Evolutionary conservation across 192 early-diverging fungal species (phyloP).

Genomic region (Lunasporangiospora selenospora): DNA sequence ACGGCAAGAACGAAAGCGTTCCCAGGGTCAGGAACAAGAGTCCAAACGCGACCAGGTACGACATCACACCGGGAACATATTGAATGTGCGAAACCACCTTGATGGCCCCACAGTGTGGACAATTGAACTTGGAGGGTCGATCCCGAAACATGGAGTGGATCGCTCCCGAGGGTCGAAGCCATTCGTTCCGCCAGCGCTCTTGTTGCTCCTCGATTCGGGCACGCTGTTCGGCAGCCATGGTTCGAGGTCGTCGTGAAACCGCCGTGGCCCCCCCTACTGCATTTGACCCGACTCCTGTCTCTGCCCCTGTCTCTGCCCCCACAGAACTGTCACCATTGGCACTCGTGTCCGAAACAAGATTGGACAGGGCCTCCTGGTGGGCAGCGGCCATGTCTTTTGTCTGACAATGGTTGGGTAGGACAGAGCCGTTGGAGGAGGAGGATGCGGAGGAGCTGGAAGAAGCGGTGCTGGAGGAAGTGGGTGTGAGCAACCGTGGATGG

Average conservation of each 20-base stretch:
- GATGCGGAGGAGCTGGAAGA: too few species aligned
- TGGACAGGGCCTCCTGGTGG: background rate
- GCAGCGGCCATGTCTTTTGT: background rate
- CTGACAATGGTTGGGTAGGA: background rate
- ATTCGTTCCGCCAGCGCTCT: slow-evolving; percentile 35
- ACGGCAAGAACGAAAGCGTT: slow-evolving; percentile 22
- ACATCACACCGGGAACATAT: slow-evolving; percentile 35
- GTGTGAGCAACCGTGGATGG: too few species aligned
- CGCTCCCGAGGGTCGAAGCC: slow-evolving; percentile 39
- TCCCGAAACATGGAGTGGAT: slow-evolving; percentile 38
- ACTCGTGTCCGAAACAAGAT: background rate
- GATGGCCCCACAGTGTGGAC: slow-evolving; percentile 34
- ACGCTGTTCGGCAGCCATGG: background rate
- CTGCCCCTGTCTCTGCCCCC: background rate
- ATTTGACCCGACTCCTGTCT: too few species aligned
- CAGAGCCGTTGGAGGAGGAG: too few species aligned
- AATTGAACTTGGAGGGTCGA: slow-evolving; percentile 35
- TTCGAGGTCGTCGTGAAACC: background rate
- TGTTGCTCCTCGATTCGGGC: slow-evolving; percentile 23
- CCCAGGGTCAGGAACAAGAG: slow-evolving; percentile 37
- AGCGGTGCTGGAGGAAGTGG: too few species aligned
- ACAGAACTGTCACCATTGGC: background rate
- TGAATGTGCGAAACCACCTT: slow-evolving; percentile 36
- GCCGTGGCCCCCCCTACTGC: too few species aligned
- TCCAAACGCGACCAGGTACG: slow-evolving; percentile 36